Percentiles rank a stretch among this genome's conserved stretches.
These are phyloP conservation scores for Lantana camara DNA, from an alignment of 257 asterid species.

Conservation along the genomic window DNA sequence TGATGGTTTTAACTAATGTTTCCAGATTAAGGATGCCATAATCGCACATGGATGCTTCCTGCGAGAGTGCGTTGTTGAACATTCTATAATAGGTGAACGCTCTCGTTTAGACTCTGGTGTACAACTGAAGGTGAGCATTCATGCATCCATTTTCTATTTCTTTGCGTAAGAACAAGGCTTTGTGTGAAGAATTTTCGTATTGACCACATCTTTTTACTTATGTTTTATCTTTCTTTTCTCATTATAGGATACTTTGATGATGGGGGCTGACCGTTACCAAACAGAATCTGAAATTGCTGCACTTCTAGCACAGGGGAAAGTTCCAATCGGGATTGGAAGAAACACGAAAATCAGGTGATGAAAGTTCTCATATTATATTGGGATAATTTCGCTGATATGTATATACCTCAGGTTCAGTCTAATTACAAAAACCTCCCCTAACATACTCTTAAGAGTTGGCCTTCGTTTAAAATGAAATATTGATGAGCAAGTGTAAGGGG, in stretches of 20 bases:
- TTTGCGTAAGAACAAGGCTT: background rate
- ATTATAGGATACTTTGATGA: constrained; percentile 76
- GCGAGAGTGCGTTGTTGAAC: constrained; percentile 77
- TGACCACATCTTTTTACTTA: background rate
- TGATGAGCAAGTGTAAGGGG: no score
- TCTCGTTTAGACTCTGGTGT: constrained; percentile 92
- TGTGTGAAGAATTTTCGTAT: background rate
- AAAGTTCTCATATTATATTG: no score
- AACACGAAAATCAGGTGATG: constrained; percentile 88
- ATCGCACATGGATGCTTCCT: constrained; percentile 97
- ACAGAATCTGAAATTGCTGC: constrained; percentile 94
- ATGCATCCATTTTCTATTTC: background rate
- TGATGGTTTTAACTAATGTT: constrained; percentile 18
- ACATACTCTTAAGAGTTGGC: no score
- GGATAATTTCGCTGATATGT: no score
- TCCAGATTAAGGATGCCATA: constrained; percentile 88
- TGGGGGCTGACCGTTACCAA: constrained; percentile 94
- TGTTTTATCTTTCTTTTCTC: background rate
- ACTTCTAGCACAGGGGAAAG: constrained; percentile 76
- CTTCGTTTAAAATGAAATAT: no score
- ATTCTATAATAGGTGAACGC: constrained; percentile 91
- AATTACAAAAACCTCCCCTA: no score
- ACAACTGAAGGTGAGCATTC: constrained; percentile 65
- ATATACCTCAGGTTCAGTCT: no score
- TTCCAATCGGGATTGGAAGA: constrained; percentile 84